These are phyloP conservation scores for Emericellopsis cladophorae DNA, from an alignment of 2,329 filamentous ascomycete genomes.

Conservation along the genomic window DNA sequence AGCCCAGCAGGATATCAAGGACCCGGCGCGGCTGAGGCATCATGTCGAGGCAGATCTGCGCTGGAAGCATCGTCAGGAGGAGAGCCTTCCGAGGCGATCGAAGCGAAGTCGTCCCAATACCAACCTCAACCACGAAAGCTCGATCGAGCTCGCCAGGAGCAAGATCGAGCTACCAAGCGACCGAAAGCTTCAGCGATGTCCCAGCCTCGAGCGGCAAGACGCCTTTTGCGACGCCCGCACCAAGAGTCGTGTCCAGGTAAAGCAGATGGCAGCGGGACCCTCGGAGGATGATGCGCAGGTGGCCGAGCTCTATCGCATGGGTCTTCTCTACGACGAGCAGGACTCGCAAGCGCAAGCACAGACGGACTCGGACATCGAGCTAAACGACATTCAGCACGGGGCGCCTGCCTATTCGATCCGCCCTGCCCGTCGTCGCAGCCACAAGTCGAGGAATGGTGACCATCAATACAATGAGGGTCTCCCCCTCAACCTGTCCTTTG, in stretches of 20 bases:
- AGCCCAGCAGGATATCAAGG: background rate
- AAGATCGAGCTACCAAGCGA: constrained; percentile 23
- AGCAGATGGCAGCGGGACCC: constrained; percentile 5
- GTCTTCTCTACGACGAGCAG: constrained; percentile 29
- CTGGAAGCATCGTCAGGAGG: too few relatives aligned
- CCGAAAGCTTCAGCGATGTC: constrained; percentile 16
- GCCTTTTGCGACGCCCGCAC: constrained; percentile 30
- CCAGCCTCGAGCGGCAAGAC: constrained; percentile 31
- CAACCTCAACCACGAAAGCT: constrained; percentile 15
- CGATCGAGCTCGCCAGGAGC: constrained; percentile 15
- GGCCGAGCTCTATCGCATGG: constrained; percentile 28
- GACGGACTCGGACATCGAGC: constrained; percentile 14
- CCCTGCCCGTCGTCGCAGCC: constrained; percentile 17
- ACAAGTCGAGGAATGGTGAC: constrained; percentile 8
- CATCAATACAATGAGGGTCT: constrained; percentile 12
- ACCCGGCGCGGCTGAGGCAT: background rate
- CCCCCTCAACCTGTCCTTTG: constrained; percentile 27
- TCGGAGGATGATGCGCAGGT: constrained; percentile 17
- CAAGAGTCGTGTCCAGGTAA: constrained; percentile 16
- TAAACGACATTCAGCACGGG: constrained; percentile 24
- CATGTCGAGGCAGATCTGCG: background rate
- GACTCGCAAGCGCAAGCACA: constrained; percentile 3
- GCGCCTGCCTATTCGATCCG: constrained; percentile 25
- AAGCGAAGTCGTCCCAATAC: too few relatives aligned
- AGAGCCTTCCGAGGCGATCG: too few relatives aligned